Evolutionary conservation across 306 rosid species (phyloP).

Genomic region (Rosa persica): DNA sequence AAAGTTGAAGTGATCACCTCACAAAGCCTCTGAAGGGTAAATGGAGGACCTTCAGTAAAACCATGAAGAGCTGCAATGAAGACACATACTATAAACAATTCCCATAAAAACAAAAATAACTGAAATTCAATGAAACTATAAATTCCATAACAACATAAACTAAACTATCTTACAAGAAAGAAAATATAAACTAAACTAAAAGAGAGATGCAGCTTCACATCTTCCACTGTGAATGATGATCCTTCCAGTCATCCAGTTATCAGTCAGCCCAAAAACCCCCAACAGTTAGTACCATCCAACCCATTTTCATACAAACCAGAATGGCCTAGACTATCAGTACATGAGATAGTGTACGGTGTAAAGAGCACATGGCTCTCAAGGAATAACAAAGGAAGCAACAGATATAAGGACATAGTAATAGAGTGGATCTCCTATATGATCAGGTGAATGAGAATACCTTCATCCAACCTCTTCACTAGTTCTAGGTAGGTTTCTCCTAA

Average conservation of each 20-base stretch:
- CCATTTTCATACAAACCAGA: not conserved
- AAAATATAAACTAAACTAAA: not conserved
- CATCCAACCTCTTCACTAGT: conserved; percentile 71
- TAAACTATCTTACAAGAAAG: not conserved
- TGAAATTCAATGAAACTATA: not conserved
- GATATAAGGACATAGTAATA: not conserved
- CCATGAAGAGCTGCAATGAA: conserved; percentile 61
- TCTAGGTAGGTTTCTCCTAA: conserved; percentile 66
- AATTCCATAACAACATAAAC: not conserved
- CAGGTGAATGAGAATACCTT: conserved; percentile 46
- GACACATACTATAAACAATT: conserved; percentile 19
- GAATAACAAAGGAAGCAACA: not conserved
- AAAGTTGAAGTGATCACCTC: conserved; percentile 51
- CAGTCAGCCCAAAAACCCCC: not conserved
- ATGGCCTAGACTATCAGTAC: not conserved
- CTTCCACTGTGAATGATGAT: not conserved
- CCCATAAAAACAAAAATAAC: not conserved
- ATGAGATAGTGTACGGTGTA: not conserved
- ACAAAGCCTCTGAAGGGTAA: conserved; percentile 90
- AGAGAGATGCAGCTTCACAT: not conserved
- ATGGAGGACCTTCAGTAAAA: conserved; percentile 89
- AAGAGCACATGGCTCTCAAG: not conserved
- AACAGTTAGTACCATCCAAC: not conserved
- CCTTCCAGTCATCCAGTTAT: not conserved
- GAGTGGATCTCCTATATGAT: not conserved